Base-by-base conservation (phyloP, 1,139 yeast genomes). In the Wickerhamomyces sp. region DNA sequence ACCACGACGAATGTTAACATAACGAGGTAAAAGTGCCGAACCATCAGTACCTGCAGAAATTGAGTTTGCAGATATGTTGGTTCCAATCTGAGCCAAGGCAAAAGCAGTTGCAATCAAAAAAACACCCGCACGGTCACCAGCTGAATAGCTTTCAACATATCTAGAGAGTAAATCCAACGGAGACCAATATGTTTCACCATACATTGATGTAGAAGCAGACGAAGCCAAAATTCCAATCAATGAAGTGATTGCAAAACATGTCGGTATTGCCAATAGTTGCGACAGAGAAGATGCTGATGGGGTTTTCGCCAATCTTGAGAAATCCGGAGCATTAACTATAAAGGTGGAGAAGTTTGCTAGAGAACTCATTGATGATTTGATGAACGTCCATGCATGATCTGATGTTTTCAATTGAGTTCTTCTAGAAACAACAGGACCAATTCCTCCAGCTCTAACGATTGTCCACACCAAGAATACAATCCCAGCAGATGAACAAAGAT, bases 31-130 rank as follows among this genome's bases (percentile, higher is more conserved):
- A 53, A 90, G 63, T 1, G 96, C 95, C 13, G 96, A 79, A 69
- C 88, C 79, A 67, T 90, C 96, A 5, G 95, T 89, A 61, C 96
- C 96, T 43, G 93, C 93, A 5, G 95, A 82, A 45, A 90, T 71
- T 6, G 95, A 84, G 67, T 90, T 90, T n/a, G 96, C 96, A 34
- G 94, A 80, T 52, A 90, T 85, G 62, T 90, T 90, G 14, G 95
- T 85, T 63, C 96, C 96, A 52, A 88, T 69, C 66, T 89, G 96
- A 18, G 96, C 95, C 49, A 89, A 66, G 2, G 89, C 85, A 67
- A 89, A 86, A 1, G 88, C 89, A 39, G 79, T 69, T 6, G 90
- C 76, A 54, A 88, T 81, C 51, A 90, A 73, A 65, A 90, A 90
- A 1, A 84, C 95, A 53, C 96, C 97, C 18, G 91, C 95, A 59